Evolutionary conservation across 805 yeast species (phyloP), one percentile per base, ranked within the genome.

Genomic region (Spathaspora girioi): DNA sequence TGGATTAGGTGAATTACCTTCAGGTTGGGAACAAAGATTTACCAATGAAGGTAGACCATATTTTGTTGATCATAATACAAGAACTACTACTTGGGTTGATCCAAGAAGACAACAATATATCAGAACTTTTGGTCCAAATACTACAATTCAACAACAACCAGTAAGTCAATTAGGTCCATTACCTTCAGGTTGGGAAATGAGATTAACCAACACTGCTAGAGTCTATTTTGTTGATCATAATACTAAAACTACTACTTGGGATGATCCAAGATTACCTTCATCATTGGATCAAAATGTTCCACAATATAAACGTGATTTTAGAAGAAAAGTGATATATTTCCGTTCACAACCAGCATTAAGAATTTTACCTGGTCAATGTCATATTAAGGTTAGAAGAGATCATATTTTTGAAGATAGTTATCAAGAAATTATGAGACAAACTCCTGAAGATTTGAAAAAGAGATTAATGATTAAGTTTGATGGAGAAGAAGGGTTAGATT

Each of bases 101-200:
- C 99, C 99, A 58, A 83, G 99, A 72, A 84, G 99, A 71, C 99
- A 94, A 73, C 99, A 94, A 75, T 94, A 90, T 70, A 94, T 94
- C 61, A 87, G 97, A 68, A 90, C 96, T 55, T 91, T 88, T 68
- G 98, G 97, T 26, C 79, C 92, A 81, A 71, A 83, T 62, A 87
- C 97, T 4, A 90, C 97, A 18, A 90, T 93, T 59, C 97, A 92
- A 73, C 98, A 94, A 62, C 99, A 94, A 75, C 97, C 98, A 29
- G 97, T 94, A 11, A 87, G 96, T 43, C 98, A 96, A 66, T 79
- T 94, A 69, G 99, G 99, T 15, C 99, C 99, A 49, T 78, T 94
- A 65, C 99, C 99, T 46, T 84, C 93, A 50, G 99, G 99, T 50
- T 94, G 99, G 99, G 99, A 94, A 76, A 94, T 94, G 99, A 87